Evolutionary conservation across 83 land plant genomes (phyloP), one percentile per base, ranked within the genome.

Genomic region (Isoetes engelmannii): DNA sequence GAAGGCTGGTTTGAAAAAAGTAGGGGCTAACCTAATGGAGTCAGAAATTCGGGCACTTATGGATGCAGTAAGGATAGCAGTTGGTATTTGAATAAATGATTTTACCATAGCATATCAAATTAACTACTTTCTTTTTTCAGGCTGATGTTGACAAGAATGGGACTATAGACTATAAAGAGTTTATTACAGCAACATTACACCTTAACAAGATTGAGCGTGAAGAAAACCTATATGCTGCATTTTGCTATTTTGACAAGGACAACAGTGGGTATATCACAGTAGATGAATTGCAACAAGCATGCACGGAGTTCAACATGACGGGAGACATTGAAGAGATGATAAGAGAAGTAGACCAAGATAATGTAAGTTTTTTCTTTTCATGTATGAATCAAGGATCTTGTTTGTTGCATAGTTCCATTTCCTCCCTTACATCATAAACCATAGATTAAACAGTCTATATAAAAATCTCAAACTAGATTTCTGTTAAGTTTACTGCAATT

Each of bases 211-310:
- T 81, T 63, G 87, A 85, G 66, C 66, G 82, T 44, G 84, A 85
- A 59, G 87, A 85, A 54, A 76, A 79, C 47, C 57, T 85, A 58
- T 37, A 79, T 5, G 76, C 82, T 4, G 88, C 85, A 13, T 79
- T 87, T 62, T 54, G 80, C n/a, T 84, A 66, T 61, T 84, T 87
- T 48, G 91, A 87, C 81, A 87, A 82, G 65, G 91, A 87, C 62
- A 76, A 82, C 41, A 84, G 87, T 71, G 90, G 90, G 49, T 84
- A 79, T 60, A 82, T 87, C 3, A 84, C 90, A 49, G 72, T 75
- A 57, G 85, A 84, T 68, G 88, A 87, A 70, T 73, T 87, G 44
- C 85, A 82, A 75, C 81, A 82, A 75, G 86, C 86, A 37, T 79
- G 86, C 70, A 66, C 58, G 51, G 82, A 83, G 1, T 77, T 76